Evolutionary conservation across 805 yeast species (phyloP), one percentile per base, ranked within the genome.

Genomic region (Cyberlindnera misumaiensis): DNA sequence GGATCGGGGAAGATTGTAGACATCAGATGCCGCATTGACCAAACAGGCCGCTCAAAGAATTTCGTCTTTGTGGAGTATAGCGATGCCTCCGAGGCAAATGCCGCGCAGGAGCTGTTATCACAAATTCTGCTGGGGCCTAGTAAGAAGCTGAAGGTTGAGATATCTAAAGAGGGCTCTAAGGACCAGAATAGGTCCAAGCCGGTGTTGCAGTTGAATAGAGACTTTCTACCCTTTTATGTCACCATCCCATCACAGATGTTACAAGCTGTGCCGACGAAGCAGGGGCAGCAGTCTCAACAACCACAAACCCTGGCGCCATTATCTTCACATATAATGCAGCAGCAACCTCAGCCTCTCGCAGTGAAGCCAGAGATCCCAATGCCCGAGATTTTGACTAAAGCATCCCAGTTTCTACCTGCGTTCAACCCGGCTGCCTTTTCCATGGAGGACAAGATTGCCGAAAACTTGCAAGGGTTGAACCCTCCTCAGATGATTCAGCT

Each of bases 1-100:
- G 89, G 89, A 1, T 69, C 83, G 9, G 93, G 93, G 1, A 72
- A 74, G 3, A 74, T 83, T 18, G 77, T 78, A 12, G 85, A 79
- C 45, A 80, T 82, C 8, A 68, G 85, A 47, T 42, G 51, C 9
- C 41, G 58, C 32, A 38, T 55, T 17, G 58, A 55, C 30, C 51
- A 56, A 2, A 65, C 71, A 10, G 76, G 79, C 10, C 72, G 73
- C 44, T 74, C 76, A 50, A 79, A 78, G 52, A 83, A 83, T n/a
- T 80, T 71, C 48, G 74, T 82, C 41, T 80, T 80, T 51, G 72
- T 80, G 22, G 85, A 80, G 55, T 80, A 75, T 49, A 47, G 56
- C 3, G 57, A 64, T 14, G 72, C 80, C 1, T 63, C 60, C 32
- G 77, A 77, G 35, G 83, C 85, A 3, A 62, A 61, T 26, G 56